phyloP scores from a whole-genome alignment of 345 rosid species.

The Psidium friedrichsthalianum region DNA sequence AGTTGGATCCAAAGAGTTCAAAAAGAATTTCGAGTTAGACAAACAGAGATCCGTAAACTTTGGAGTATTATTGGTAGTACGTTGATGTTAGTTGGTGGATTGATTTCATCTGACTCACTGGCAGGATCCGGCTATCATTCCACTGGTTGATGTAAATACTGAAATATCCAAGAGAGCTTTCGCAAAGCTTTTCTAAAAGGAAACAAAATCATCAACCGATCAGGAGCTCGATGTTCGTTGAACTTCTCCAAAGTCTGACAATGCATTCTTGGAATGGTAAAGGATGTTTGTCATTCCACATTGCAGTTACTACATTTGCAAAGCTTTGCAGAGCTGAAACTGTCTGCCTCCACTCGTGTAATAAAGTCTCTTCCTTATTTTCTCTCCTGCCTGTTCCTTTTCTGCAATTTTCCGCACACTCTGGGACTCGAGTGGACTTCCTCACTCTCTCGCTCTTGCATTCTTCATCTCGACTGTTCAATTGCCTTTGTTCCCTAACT shows the following conservation, averaged over 20 bases:
- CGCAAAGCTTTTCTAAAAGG: accelerated
- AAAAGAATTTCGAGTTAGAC: neutral
- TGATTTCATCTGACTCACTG: neutral
- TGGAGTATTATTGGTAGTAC: neutral
- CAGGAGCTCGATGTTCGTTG: neutral
- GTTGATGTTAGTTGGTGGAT: neutral
- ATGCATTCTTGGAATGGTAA: neutral
- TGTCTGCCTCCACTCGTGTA: too few relatives aligned
- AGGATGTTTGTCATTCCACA: neutral
- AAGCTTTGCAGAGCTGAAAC: too few relatives aligned
- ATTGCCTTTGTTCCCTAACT: too few relatives aligned
- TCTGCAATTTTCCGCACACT: too few relatives aligned
- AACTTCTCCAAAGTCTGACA: neutral
- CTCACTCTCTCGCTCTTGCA: too few relatives aligned
- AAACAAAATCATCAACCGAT: neutral
- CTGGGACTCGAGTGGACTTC: too few relatives aligned
- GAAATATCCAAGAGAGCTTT: neutral
- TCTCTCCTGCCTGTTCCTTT: too few relatives aligned
- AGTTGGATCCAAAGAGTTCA: neutral
- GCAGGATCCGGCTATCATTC: neutral
- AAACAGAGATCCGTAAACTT: accelerated
- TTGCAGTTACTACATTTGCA: too few relatives aligned
- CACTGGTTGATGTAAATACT: neutral
- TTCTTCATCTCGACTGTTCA: too few relatives aligned
- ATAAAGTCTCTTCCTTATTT: too few relatives aligned